Base-by-base conservation (phyloP, 768 basidiomycete species). In the Phylloporus arenicola region DNA sequence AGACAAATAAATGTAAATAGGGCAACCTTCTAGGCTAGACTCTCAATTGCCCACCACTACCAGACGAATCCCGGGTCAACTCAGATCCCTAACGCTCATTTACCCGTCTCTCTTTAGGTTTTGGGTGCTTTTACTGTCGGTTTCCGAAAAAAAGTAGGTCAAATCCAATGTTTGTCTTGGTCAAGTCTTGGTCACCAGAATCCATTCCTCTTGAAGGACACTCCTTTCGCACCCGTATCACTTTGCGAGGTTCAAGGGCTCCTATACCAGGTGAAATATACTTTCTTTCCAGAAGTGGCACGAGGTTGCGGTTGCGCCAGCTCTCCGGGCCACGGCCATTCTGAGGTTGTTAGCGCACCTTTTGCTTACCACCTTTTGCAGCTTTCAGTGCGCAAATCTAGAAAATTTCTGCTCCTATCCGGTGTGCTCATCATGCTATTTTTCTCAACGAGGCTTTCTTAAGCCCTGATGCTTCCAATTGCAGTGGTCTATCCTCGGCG, bases 211-310 rank as follows among this genome's bases (percentile, higher is more conserved):
- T 42, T 11, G 6, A 54, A 30, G 34, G 11, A 11, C 25, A 8
- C 20, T 17, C 38, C 33, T 40, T 45, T 27, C 38, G 35, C 43
- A 24, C 12, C 16, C 7, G 7, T n/a, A 29, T 24, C 42, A 34
- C 37, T 45, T 12, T 19, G 46, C 34, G 12, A 27, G 38, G 13
- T 17, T 42, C 33, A 1, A 22, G 19, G 3, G 7, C 30, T 8
- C 3, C n/a, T 29, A 44, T 24, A 42, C 39, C 19, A 61, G 58
- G 60, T 61, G 35, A 57, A 45, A 31, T 20, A 25, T 37, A 31
- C 19, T 29, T 57, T 33, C 25, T 47, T 51, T 30, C 19, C 39
- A 19, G n/a, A 51, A 20, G n/a, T 8, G 37, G 27, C 22, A 24
- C 22, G 30, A 47, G 46, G 50, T 22, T n/a, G 30, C 8, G 6